A percentile compares a stretch with the other conserved stretches of the same genome.
Conservation (phyloP, 495 filamentous ascomycete genomes). For the Daldinia bambusicola region DNA sequence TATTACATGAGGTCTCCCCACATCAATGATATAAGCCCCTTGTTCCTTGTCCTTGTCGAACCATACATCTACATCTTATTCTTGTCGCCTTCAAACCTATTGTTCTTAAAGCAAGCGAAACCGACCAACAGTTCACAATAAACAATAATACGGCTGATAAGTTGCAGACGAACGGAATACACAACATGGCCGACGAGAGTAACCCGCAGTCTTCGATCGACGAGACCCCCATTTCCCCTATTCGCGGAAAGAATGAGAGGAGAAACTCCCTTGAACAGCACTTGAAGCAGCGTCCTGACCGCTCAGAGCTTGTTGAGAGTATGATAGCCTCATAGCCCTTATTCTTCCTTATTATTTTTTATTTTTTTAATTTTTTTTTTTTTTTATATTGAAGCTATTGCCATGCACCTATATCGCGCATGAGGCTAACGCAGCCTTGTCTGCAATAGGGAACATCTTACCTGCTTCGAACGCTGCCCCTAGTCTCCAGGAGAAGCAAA, state of each 20-base stretch:
- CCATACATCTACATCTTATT: background rate
- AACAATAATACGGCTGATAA: background rate
- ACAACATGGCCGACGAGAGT: constrained; percentile 55
- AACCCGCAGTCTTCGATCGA: constrained; percentile 56
- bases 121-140: background rate
- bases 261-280: constrained; percentile 92
- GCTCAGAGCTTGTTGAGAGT: constrained; percentile 87
- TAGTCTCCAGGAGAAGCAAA: constrained; percentile 77
- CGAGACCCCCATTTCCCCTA: constrained; percentile 73
- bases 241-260: constrained; percentile 64
- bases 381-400: constrained; percentile 1
- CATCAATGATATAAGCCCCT: constrained; percentile 9
- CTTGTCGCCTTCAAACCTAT: constrained; percentile 5
- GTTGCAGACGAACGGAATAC: background rate
- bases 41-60: constrained; percentile 11
- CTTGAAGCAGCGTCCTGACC: constrained; percentile 79
- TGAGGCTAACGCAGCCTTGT: constrained; percentile 11
- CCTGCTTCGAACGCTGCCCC: constrained; percentile 79
- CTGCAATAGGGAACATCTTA: constrained; percentile 76
- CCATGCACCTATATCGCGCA: background rate
- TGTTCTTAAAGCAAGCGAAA: background rate
- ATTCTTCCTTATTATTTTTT: background rate
- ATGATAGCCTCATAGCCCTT: constrained; percentile 43
- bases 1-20: constrained; percentile 12
- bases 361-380: constrained; percentile 2